Base-by-base conservation (phyloP, 1,139 yeast genomes). In the Blastobotrys illinoisensis region DNA sequence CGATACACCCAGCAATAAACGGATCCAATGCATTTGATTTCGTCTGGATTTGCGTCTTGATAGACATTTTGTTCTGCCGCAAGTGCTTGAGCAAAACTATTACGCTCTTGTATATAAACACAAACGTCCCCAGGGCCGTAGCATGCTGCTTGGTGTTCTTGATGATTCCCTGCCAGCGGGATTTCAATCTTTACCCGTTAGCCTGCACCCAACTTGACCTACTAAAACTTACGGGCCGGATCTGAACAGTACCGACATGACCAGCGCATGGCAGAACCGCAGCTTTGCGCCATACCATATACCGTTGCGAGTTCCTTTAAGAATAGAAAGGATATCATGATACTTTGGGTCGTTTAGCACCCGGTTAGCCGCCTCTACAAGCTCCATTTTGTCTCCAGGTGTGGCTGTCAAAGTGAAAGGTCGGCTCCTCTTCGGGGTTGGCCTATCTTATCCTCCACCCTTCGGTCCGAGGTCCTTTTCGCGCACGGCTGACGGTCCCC, bases 241-340 rank as follows among this genome's bases (percentile, higher is more conserved):
- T 52, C 82, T 75, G 69, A 79, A 85, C 49, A 79, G 75, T 52
- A 80, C 71, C 58, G 79, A 83, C 71, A 86, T 81, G 48, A 84
- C 89, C 53, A 84, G 68, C 1, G 91, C 85, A 70, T 87, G 95
- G 51, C 86, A 79, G 66, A 87, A 86, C 55, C 95, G 74, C 47
- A 86, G 74, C 61, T 85, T 78, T 14, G 88, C 88, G 2, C 95
- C 95, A 62, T 86, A 87, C 13, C 28, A 20, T 21, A 28, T 36
- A 60, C 76, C 76, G 58, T 73, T 72, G 24, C 74, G 62, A 6
- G 70, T 65, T 19, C 76, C 76, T 49, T 68, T 67, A 32, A 72
- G 52, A 45, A 72, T 64, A 11, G 66, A 64, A n/a, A 71, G 62
- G 18, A 68, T 13, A 50, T 70, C 75, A 49, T 70, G 73, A 55